Evolutionary conservation across 1,139 yeast genomes (phyloP).

Genomic region (Saccharomyces uvarum): DNA sequence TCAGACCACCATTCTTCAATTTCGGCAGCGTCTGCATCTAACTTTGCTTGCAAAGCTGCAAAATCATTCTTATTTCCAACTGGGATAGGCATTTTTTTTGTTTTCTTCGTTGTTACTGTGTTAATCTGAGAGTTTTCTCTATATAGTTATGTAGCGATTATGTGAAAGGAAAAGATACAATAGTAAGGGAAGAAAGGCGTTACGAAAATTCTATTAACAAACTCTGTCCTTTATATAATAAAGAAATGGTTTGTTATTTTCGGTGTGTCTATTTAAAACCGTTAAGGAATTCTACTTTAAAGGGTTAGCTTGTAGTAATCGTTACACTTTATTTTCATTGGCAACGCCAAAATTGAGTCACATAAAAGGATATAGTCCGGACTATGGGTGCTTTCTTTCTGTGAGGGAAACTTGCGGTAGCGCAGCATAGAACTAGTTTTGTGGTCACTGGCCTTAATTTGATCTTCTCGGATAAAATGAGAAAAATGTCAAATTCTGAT

Average conservation of each 20-base stretch:
- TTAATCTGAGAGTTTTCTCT: background rate
- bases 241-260: background rate
- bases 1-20: constrained; percentile 86
- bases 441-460: background rate
- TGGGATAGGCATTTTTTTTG: constrained; percentile 11
- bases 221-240: background rate
- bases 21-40: constrained; percentile 55
- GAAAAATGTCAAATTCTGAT: background rate
- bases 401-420: background rate
- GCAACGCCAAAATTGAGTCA: background rate
- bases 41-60: constrained; percentile 13
- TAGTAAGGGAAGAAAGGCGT: background rate
- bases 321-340: background rate
- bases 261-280: background rate
- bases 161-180: background rate
- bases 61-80: constrained; percentile 14
- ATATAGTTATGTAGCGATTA: background rate
- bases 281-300: background rate
- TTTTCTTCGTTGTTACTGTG: constrained; percentile 1
- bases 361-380: background rate
- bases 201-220: background rate
- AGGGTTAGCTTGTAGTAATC: background rate
- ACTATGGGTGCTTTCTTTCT: background rate
- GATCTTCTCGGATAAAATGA: background rate
- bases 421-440: background rate